Conservation (phyloP, 805 yeast genomes). For the Vanderwaltozyma polyspora region DNA sequence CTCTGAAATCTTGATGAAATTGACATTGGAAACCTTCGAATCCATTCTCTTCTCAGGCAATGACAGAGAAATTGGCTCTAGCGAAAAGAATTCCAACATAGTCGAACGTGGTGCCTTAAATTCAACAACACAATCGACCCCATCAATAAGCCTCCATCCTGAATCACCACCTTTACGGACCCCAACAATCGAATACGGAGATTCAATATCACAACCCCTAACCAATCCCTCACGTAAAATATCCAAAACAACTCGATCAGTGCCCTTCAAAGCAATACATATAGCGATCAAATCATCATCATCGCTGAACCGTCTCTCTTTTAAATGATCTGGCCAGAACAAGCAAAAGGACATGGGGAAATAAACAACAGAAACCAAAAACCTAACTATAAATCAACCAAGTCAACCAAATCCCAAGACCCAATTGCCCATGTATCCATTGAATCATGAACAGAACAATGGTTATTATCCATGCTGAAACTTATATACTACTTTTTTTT, state of each 20-base stretch:
- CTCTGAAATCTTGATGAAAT: conserved; percentile 2
- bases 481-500: conserved; percentile 1
- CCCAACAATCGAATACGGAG: conserved; percentile 11
- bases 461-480: too few species aligned
- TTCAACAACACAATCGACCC: conserved; percentile 30
- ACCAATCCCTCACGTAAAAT: conserved; percentile 1
- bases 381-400: too few species aligned
- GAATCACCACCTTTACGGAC: not conserved
- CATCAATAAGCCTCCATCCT: conserved; percentile 5
- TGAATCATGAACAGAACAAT: too few species aligned
- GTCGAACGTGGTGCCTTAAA: conserved; percentile 63
- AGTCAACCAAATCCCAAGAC: too few species aligned
- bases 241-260: conserved; percentile 18
- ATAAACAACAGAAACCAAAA: too few species aligned
- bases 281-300: conserved; percentile 7
- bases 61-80: conserved; percentile 60
- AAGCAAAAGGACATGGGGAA: conserved; percentile 12
- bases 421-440: too few species aligned
- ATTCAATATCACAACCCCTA: not conserved
- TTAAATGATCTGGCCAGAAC: conserved; percentile 18
- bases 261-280: conserved; percentile 9
- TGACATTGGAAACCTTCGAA: conserved; percentile 13
- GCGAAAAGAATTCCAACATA: conserved; percentile 65
- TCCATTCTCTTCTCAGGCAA: conserved; percentile 25
- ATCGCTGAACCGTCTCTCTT: not conserved